phyloP scores from a whole-genome alignment of 1,139 yeast species.

The Debaryomyces fabryi region DNA sequence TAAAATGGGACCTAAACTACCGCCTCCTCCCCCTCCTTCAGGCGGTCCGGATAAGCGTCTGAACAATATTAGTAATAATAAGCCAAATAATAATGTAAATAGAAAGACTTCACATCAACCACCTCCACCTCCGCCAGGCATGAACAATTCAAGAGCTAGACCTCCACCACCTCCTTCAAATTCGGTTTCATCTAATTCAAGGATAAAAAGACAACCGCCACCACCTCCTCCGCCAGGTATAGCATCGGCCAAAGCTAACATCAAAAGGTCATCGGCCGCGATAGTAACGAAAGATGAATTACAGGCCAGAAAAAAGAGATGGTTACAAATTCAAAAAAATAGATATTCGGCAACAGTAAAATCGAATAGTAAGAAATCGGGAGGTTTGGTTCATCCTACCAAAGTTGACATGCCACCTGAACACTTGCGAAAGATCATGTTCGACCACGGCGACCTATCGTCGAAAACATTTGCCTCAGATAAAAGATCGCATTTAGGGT shows the following conservation, averaged over 20 bases:
- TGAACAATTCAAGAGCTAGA: slow-evolving; percentile 5
- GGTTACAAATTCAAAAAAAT: slow-evolving; percentile 68
- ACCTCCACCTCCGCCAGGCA: slow-evolving; percentile 17
- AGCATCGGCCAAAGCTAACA: not conserved
- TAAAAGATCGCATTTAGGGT: slow-evolving; percentile 85
- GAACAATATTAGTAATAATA: slow-evolving; percentile 12
- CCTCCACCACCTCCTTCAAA: slow-evolving; percentile 18
- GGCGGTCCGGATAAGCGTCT: slow-evolving; percentile 13
- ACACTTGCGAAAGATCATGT: slow-evolving; percentile 82
- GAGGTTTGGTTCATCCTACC: slow-evolving; percentile 54
- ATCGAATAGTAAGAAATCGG: slow-evolving; percentile 23
- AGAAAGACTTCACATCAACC: slow-evolving; percentile 13
- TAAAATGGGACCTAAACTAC: slow-evolving; percentile 30
- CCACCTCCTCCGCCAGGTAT: slow-evolving; percentile 20
- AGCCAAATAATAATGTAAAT: slow-evolving; percentile 4
- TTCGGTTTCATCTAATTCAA: not conserved
- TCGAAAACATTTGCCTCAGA: slow-evolving; percentile 82
- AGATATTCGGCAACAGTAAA: slow-evolving; percentile 37
- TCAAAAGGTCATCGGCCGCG: slow-evolving; percentile 1
- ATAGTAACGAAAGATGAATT: slow-evolving; percentile 23
- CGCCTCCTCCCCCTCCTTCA: slow-evolving; percentile 37
- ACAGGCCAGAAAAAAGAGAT: slow-evolving; percentile 53
- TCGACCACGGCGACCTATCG: slow-evolving; percentile 84
- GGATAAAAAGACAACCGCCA: slow-evolving; percentile 16
- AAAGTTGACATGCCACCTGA: slow-evolving; percentile 94